Percentiles rank a stretch among this genome's conserved stretches.
These are phyloP conservation scores for Rhizophagus sp. DNA, from an alignment of 192 early-diverging fungal species.

Conservation along the genomic window DNA sequence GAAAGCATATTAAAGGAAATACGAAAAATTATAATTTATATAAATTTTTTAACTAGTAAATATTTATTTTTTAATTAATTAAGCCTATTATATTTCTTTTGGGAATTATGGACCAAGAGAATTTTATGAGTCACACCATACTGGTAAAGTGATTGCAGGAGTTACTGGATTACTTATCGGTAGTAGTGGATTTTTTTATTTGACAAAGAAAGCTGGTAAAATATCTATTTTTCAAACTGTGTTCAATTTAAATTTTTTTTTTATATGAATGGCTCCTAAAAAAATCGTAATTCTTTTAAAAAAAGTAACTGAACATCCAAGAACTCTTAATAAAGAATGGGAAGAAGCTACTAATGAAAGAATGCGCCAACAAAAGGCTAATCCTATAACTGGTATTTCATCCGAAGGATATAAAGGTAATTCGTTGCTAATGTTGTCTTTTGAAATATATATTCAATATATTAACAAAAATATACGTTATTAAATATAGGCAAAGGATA, in stretches of 20 bases:
- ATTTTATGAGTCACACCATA: conserved; percentile 67
- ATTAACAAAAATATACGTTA: background rate
- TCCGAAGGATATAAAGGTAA: conserved; percentile 79
- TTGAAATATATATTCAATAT: too few relatives aligned
- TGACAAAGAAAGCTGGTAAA: conserved; percentile 14
- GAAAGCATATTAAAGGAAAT: too few relatives aligned
- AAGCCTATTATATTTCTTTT: conserved; percentile 94
- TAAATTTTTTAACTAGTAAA: background rate
- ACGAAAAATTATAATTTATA: too few relatives aligned
- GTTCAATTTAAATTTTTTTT: too few relatives aligned
- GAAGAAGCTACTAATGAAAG: conserved; percentile 80
- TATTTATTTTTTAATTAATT: background rate
- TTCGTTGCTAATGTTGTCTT: background rate
- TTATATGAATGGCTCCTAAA: too few relatives aligned
- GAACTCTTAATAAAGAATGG: conserved; percentile 80
- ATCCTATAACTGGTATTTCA: conserved; percentile 77
- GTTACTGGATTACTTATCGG: conserved; percentile 57
- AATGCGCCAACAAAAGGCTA: conserved; percentile 66
- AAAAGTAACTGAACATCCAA: conserved; percentile 60
- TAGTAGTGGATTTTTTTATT: conserved; percentile 56
- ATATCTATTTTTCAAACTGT: background rate
- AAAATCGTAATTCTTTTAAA: background rate
- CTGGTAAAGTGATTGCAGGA: conserved; percentile 68
- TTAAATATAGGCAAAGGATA: background rate
- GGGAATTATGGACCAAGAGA: conserved; percentile 90